These are phyloP conservation scores for Barnettozyma vustinii DNA, from an alignment of 805 yeast genomes.

Conservation along the genomic window DNA sequence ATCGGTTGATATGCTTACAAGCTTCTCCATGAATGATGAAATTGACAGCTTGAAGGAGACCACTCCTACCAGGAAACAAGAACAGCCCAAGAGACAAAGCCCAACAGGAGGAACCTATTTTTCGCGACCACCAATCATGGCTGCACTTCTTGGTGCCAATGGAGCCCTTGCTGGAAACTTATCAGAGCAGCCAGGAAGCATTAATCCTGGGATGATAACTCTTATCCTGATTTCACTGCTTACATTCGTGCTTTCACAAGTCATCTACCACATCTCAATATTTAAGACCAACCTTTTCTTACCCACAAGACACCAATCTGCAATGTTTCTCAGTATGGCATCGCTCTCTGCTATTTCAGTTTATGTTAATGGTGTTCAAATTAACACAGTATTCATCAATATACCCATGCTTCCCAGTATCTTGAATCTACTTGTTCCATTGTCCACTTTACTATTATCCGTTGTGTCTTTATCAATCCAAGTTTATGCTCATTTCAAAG, in stretches of 20 bases:
- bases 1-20: neutral
- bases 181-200: neutral
- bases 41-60: neutral
- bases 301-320: conserved; percentile 3
- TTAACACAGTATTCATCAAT: neutral
- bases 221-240: conserved; percentile 24
- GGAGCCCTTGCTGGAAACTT: neutral
- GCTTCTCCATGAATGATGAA: neutral
- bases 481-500: neutral
- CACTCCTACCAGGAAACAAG: neutral
- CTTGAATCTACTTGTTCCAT: conserved; percentile 1
- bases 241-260: conserved; percentile 25
- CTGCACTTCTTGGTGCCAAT: neutral
- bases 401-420: neutral
- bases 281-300: conserved; percentile 75
- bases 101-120: neutral
- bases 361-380: neutral
- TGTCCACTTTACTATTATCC: neutral
- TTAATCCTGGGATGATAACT: neutral
- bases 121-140: conserved; percentile 5
- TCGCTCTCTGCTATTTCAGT: neutral
- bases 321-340: neutral
- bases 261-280: conserved; percentile 52
- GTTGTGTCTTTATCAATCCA: neutral
- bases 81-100: neutral